These are phyloP conservation scores for Sarocladium strictum DNA, from an alignment of 2,329 filamentous ascomycete species.

Conservation along the genomic window DNA sequence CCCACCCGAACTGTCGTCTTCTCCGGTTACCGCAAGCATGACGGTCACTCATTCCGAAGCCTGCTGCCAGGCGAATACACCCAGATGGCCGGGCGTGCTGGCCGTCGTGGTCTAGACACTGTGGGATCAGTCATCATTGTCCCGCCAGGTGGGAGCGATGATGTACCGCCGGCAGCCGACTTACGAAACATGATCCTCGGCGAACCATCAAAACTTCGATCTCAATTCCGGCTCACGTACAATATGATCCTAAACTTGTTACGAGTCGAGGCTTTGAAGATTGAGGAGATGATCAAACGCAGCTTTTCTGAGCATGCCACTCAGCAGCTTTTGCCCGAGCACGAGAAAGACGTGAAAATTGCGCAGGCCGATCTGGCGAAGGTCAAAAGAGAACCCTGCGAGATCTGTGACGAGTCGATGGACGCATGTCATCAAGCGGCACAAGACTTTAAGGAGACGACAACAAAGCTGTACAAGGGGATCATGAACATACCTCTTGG, in stretches of 20 bases:
- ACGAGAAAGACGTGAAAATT: slow-evolving; percentile 88
- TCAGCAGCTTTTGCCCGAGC: slow-evolving; percentile 86
- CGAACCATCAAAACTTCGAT: slow-evolving; percentile 88
- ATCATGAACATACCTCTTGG: slow-evolving; percentile 77
- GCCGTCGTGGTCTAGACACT: slow-evolving; percentile 93
- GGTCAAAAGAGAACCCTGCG: slow-evolving; percentile 79
- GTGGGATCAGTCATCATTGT: slow-evolving; percentile 98
- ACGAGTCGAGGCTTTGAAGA: slow-evolving; percentile 92
- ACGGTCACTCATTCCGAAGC: slow-evolving; percentile 87
- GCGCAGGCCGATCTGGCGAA: slow-evolving; percentile 89
- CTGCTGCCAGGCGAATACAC: slow-evolving; percentile 94
- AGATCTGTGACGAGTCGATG: slow-evolving; percentile 74
- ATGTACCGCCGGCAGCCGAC: slow-evolving; percentile 79
- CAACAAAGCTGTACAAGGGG: slow-evolving; percentile 70
- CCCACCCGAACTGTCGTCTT: slow-evolving; percentile 96
- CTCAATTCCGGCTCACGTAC: slow-evolving; percentile 95
- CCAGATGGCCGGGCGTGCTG: slow-evolving; percentile 96
- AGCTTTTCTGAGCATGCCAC: slow-evolving; percentile 98
- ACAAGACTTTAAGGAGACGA: slow-evolving; percentile 74
- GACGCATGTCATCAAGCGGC: slow-evolving; percentile 76
- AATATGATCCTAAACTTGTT: slow-evolving; percentile 98
- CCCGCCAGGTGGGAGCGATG: slow-evolving; percentile 68
- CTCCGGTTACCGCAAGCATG: slow-evolving; percentile 93
- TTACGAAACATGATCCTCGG: slow-evolving; percentile 93
- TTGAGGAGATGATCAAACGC: slow-evolving; percentile 99